These are phyloP conservation scores for Leishmania gerbilli DNA, from an alignment of 208 protist genomes.

Conservation along the genomic window DNA sequence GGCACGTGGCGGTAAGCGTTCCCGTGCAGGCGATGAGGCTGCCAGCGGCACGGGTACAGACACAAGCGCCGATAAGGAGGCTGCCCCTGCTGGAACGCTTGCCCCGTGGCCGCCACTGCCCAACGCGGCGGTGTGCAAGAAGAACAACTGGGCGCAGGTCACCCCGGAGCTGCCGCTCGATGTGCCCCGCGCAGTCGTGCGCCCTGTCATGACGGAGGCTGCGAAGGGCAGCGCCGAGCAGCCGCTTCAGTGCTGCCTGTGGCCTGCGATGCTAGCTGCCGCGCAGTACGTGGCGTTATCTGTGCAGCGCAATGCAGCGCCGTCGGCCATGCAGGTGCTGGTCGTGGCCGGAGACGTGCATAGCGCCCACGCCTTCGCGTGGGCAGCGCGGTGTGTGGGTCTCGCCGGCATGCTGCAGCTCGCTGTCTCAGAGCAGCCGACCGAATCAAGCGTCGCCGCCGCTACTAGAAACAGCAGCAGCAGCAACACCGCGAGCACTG, in stretches of 20 bases:
- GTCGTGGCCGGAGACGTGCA: conserved; percentile 55
- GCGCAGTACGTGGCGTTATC: conserved; percentile 46
- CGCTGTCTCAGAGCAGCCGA: conserved; percentile 21
- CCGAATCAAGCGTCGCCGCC: neutral
- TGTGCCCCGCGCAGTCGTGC: conserved; percentile 47
- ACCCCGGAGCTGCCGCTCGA: conserved; percentile 36
- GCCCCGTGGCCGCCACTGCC: conserved; percentile 54
- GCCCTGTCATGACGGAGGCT: conserved; percentile 16
- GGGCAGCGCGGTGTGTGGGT: conserved; percentile 71
- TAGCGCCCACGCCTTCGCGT: conserved; percentile 79
- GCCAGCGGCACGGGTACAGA: neutral
- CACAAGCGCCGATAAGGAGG: neutral
- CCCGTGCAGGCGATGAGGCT: conserved; percentile 1
- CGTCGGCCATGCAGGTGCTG: conserved; percentile 39
- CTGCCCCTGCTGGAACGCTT: neutral
- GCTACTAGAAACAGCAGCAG: neutral
- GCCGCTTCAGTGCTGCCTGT: conserved; percentile 34
- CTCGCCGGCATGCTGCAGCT: conserved; percentile 46
- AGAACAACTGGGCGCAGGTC: conserved; percentile 24
- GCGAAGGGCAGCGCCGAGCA: neutral
- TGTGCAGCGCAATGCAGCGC: conserved; percentile 13
- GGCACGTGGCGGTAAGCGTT: neutral
- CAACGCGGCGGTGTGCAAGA: conserved; percentile 13
- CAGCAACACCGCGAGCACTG: neutral
- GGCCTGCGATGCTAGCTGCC: conserved; percentile 57